Base-by-base conservation (phyloP, 2,329 filamentous ascomycete species). In the Ophiosphaerella narmari region DNA sequence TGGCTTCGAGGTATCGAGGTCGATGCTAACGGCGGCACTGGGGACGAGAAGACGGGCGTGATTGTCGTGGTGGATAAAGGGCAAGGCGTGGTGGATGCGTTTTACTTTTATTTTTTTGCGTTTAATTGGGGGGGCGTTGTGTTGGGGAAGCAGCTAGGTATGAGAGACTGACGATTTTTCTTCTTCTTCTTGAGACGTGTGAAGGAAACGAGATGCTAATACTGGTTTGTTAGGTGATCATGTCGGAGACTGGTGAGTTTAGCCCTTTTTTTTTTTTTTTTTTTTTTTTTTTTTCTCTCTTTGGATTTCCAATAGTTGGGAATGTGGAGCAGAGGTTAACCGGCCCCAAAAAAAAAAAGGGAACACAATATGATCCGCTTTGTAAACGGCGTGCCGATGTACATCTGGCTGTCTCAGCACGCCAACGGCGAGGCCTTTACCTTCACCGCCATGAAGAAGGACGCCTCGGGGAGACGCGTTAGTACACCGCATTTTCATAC, bases 341-440 rank as follows among this genome's bases (percentile, higher is more conserved):
- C 11, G 9, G 32, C 1, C 21, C 16, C n/a, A n/a, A n/a, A n/a
- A n/a, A n/a, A n/a, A 18, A 18, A 81, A 18, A 81, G 80, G 83
- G 83, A 86, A 63, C 83, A 86, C 63, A 85, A 82, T 50, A 85
- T 86, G 82, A 76, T 88, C 31, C 82, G 85, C 4, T 87, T 87
- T 65, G 43, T 74, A 5, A 73, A 84, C 44, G 82, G 80, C 5
- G 55, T 59, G 4, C 85, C 85, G 0, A 70, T 77, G 51, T 73
- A 77, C 1, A 67, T 86, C 9, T 87, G 83, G 82, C 85, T 78
- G 55, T 81, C 78, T 43, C 84, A 87, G 62, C 85, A 87, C 62
- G 67, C 75, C 7, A 75, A 77, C 48, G 85, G 85, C 9, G 74
- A 86, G 63, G 84, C 85, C 0, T 87, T 85, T 64, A 78, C 75